Evolutionary conservation across 768 basidiomycete genomes (phyloP).

Genomic region (Mycena floridula): DNA sequence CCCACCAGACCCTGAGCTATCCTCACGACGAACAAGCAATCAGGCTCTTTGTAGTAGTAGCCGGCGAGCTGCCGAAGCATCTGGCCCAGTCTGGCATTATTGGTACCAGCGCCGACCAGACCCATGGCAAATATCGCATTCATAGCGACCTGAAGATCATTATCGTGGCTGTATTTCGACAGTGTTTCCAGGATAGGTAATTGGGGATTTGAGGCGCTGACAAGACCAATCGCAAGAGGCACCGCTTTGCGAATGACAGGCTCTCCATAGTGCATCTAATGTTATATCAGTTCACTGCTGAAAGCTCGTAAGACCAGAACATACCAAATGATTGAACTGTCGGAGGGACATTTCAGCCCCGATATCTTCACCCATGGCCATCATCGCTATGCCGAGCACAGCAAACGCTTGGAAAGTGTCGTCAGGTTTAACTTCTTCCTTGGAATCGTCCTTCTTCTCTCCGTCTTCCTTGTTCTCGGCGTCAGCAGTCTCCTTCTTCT

Average conservation of each 20-base stretch:
- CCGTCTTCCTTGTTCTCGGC: constrained; percentile 57
- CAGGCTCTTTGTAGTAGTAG: constrained; percentile 98
- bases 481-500: constrained; percentile 17
- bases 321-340: constrained; percentile 93
- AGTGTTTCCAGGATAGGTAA: constrained; percentile 92
- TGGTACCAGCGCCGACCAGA: constrained; percentile 95
- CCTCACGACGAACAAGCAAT: constrained; percentile 94
- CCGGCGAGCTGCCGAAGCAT: constrained; percentile 96
- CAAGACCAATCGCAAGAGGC: constrained; percentile 90
- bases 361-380: constrained; percentile 98
- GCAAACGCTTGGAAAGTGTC: constrained; percentile 90
- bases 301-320: constrained; percentile 18
- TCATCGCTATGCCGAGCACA: constrained; percentile 87
- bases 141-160: constrained; percentile 91
- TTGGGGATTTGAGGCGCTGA: constrained; percentile 94
- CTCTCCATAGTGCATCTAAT: constrained; percentile 98
- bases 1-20: constrained; percentile 96
- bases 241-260: constrained; percentile 87
- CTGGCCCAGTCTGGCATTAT: constrained; percentile 94
- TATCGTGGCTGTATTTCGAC: constrained; percentile 98
- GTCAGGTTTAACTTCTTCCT: constrained; percentile 30
- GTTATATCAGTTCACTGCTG: constrained; percentile 11
- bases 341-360: constrained; percentile 97
- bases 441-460: constrained; percentile 31
- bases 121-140: constrained; percentile 99